Base-by-base conservation (phyloP, 2,329 filamentous ascomycete species). In the Alternaria brassicicola region DNA sequence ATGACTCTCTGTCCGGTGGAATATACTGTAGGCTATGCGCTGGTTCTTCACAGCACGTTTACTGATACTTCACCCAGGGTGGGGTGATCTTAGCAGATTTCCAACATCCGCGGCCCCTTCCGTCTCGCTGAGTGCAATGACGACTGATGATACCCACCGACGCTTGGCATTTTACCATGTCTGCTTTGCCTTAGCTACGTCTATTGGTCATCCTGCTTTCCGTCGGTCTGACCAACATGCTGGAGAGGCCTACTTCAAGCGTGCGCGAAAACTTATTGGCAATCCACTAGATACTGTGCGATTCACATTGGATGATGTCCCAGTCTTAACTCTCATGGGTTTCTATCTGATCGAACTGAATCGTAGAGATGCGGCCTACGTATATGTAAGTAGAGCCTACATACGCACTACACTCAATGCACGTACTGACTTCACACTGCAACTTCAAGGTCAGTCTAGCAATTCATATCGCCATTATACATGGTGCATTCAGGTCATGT, bases 261-360 rank as follows among this genome's bases (percentile, higher is more conserved):
- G 69, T 25, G 69, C 68, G 30, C 59, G 66, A 19, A 54, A 64
- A 21, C 59, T 72, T n/a, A 21, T 72, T 15, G 69, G 69, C 0
- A 71, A 71, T 30, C 69, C 69, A 4, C 25, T 71, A 13, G 67
- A 70, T 33, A 68, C 61, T 15, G 68, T 69, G 30, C 67, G 64
- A 7, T 72, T 69, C 45, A 62, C 68, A 1, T 45, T 71, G 9
- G 60, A 54, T 12, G 69, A 72, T 21, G 69, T 72, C 1, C 65
- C 68, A 7, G 66, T 68, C 15, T 56, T 72, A 33, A 53, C 66
- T 8, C 59, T 72, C 9, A 72, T 72, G 69, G 67, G 64, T 1
- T 66, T 67, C 23, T 71, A 72, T 47, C 52, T 72, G 15, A 68
- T 72, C 17, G 69, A 72, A 38, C 60, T 71, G n/a, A 72, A 72